A percentile compares a stretch with the other conserved stretches of the same genome.
Evolutionary conservation across 352 stramenopile genomes (phyloP).

Genomic region (Peronospora farinosa): DNA sequence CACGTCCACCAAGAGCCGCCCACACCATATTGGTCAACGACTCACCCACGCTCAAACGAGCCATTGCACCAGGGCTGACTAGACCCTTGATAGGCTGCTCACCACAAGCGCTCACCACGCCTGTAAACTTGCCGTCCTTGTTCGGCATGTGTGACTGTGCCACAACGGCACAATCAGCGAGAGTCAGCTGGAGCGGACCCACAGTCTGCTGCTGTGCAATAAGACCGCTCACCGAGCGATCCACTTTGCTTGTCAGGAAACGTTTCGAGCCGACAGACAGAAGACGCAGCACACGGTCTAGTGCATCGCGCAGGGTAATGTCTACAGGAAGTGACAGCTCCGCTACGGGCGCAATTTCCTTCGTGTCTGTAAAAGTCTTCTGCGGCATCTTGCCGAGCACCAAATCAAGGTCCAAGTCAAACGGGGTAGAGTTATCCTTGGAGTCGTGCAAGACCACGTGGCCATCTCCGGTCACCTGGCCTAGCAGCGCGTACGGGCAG

Average conservation of each 20-base stretch:
- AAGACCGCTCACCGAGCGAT: constrained; percentile 96
- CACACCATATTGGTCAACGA: constrained; percentile 98
- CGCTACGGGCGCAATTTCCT: constrained; percentile 42
- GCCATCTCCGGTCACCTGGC: constrained; percentile 92
- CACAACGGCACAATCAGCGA: constrained; percentile 96
- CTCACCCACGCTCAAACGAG: constrained; percentile 94
- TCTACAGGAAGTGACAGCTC: constrained; percentile 81
- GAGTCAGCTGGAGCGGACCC: constrained; percentile 93
- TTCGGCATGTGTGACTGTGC: constrained; percentile 93
- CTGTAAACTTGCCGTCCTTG: constrained; percentile 79
- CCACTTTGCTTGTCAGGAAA: constrained; percentile 95
- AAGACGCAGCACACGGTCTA: constrained; percentile 93
- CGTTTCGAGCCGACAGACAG: constrained; percentile 97
- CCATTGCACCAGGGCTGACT: constrained; percentile 93
- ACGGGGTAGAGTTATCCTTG: constrained; percentile 89
- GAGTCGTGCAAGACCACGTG: constrained; percentile 96
- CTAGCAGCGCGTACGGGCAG: constrained; percentile 93
- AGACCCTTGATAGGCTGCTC: constrained; percentile 98
- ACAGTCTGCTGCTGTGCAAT: constrained; percentile 99
- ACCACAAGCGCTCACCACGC: constrained; percentile 93
- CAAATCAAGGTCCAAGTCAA: constrained; percentile 96
- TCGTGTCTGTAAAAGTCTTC: constrained; percentile 95
- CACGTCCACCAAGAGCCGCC: constrained; percentile 86
- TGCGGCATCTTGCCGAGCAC: constrained; percentile 99
- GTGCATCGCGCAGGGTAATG: constrained; percentile 82